Conservation (phyloP, 1,284 basidiomycete species). For the Ustilago bromivora region DNA sequence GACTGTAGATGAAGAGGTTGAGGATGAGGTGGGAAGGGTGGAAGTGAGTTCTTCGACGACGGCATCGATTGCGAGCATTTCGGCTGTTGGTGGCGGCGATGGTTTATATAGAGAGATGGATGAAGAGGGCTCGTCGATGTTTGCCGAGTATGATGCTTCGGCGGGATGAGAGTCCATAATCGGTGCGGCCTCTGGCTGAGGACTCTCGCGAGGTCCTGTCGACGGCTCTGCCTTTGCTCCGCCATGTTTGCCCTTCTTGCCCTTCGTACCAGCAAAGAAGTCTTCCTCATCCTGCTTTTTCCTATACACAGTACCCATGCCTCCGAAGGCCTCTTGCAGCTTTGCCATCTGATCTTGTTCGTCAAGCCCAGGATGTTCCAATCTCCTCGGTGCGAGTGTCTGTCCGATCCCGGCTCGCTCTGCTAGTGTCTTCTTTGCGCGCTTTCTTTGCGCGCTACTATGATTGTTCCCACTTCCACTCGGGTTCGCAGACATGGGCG, state of each 20-base stretch:
- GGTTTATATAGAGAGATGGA: slow-evolving; percentile 14
- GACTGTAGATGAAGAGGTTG: neutral
- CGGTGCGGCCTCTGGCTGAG: neutral
- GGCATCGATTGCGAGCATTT: slow-evolving; percentile 49
- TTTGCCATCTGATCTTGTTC: slow-evolving; percentile 38
- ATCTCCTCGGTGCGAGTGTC: slow-evolving; percentile 30
- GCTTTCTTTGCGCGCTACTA: slow-evolving; percentile 15
- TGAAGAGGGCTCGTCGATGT: slow-evolving; percentile 11
- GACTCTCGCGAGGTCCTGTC: neutral
- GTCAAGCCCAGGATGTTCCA: slow-evolving; percentile 11
- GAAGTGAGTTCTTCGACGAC: slow-evolving; percentile 48
- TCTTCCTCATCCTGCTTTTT: slow-evolving; percentile 44
- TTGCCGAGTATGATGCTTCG: neutral
- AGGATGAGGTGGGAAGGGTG: neutral
- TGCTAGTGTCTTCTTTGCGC: slow-evolving; percentile 39
- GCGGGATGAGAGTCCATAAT: neutral
- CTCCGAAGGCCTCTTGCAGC: slow-evolving; percentile 42
- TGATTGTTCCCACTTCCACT: neutral
- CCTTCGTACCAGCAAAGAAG: slow-evolving; percentile 40
- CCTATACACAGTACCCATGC: slow-evolving; percentile 44
- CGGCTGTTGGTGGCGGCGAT: slow-evolving; percentile 37
- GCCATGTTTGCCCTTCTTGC: slow-evolving; percentile 27
- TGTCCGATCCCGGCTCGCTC: slow-evolving; percentile 41
- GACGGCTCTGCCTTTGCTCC: neutral
- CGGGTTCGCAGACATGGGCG: neutral